phyloP scores from a whole-genome alignment of 2,329 filamentous ascomycete species.

The Fusarium tjaetaba region DNA sequence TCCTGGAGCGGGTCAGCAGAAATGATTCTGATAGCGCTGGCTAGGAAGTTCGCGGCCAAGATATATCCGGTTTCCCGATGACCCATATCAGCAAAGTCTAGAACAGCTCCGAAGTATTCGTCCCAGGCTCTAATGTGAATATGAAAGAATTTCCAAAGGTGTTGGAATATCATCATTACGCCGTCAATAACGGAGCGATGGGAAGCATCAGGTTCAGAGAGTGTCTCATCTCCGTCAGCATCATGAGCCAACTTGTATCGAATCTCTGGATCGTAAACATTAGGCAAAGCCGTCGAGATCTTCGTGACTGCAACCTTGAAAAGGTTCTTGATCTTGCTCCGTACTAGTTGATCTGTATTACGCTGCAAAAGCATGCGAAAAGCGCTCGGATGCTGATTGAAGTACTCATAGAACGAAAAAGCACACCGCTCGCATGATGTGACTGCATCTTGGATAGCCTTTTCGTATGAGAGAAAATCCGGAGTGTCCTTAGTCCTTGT shows the following conservation, averaged over 20 bases:
- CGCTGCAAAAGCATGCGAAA: constrained; percentile 73
- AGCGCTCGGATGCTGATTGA: constrained; percentile 62
- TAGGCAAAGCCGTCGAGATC: constrained; percentile 60
- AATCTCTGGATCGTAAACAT: constrained; percentile 54
- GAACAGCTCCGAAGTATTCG: constrained; percentile 77
- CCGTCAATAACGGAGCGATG: constrained; percentile 47
- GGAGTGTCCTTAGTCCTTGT: constrained; percentile 75
- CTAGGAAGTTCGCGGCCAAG: constrained; percentile 69
- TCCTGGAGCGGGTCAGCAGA: constrained; percentile 65
- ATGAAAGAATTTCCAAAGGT: constrained; percentile 72
- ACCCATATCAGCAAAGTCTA: constrained; percentile 72
- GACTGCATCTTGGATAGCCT: constrained; percentile 59
- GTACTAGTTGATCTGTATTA: constrained; percentile 66
- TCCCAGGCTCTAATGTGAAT: constrained; percentile 74
- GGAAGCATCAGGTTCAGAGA: constrained; percentile 3
- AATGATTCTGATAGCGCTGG: constrained; percentile 67
- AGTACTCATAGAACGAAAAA: constrained; percentile 69
- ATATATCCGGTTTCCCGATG: constrained; percentile 66
- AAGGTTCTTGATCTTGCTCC: constrained; percentile 60
- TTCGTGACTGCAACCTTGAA: constrained; percentile 63
- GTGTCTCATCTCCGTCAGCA: constrained; percentile 44
- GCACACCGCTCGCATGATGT: constrained; percentile 63
- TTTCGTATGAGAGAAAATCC: constrained; percentile 67
- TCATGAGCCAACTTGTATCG: constrained; percentile 31
- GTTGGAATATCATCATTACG: constrained; percentile 60